Conservation (phyloP, 495 filamentous ascomycete genomes). For the Neurospora tetraspora region DNA sequence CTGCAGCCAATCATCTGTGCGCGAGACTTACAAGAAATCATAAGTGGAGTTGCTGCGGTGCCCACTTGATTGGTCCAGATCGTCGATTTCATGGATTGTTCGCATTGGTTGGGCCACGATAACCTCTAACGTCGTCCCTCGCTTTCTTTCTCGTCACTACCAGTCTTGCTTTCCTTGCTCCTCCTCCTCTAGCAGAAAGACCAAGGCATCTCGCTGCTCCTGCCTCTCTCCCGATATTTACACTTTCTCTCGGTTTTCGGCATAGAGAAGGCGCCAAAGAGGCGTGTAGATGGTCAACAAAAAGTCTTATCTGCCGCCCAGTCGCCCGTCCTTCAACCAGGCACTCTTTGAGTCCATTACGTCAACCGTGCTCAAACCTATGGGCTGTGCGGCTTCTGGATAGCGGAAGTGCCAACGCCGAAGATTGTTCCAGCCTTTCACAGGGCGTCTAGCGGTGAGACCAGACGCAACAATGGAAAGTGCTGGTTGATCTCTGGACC, state of each 20-base stretch:
- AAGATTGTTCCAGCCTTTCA: background rate
- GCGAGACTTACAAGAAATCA: background rate
- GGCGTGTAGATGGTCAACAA: background rate
- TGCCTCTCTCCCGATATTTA: background rate
- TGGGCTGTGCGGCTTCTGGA: background rate
- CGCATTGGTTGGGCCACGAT: background rate
- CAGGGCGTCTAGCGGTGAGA: background rate
- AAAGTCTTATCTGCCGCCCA: background rate
- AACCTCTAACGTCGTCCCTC: background rate
- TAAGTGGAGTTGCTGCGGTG: background rate
- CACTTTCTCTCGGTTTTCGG: background rate
- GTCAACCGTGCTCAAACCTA: background rate
- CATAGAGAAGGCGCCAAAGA: background rate
- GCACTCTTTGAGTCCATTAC: background rate
- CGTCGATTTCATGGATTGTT: background rate
- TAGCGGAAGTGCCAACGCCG: background rate
- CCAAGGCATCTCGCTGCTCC: background rate
- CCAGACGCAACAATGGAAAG: background rate
- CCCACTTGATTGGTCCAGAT: background rate
- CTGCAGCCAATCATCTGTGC: background rate
- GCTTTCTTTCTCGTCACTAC: background rate
- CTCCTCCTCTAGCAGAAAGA: background rate
- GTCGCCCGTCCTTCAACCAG: background rate
- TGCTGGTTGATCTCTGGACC: background rate
- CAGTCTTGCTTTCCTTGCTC: background rate